Percentiles rank a stretch among this genome's conserved stretches.
These are phyloP conservation scores for Apiosordaria backusii DNA, from an alignment of 495 filamentous ascomycete species.

Conservation along the genomic window DNA sequence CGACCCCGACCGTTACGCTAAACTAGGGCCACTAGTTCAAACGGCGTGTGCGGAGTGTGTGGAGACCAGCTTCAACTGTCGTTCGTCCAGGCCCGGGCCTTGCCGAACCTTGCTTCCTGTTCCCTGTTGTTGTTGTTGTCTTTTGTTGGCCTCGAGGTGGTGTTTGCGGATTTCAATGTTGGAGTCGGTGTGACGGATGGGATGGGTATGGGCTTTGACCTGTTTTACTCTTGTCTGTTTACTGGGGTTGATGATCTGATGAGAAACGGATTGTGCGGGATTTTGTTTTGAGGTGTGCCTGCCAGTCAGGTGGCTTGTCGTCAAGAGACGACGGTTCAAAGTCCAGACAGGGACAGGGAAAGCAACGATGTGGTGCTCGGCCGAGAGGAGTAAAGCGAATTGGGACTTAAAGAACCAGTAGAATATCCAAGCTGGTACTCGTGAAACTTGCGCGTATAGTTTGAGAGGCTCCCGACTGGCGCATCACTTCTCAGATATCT, in stretches of 20 bases:
- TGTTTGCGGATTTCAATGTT: not conserved
- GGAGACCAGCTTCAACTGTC: not conserved
- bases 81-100: not conserved
- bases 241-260: not conserved
- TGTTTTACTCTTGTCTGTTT: not conserved
- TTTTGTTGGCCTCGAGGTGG: not conserved
- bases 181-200: not conserved
- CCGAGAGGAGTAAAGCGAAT: not conserved
- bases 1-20: not conserved
- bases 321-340: not conserved
- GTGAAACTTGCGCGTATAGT: not conserved
- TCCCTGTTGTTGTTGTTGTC: not conserved
- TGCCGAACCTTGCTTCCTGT: not conserved
- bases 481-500: not conserved
- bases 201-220: not conserved
- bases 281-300: too few species aligned
- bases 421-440: not conserved
- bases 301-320: not conserved
- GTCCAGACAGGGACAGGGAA: not conserved
- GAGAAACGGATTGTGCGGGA: not conserved
- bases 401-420: not conserved
- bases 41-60: not conserved
- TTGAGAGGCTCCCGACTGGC: not conserved
- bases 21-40: constrained; percentile 1
- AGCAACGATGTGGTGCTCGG: not conserved